Percentiles rank a stretch among this genome's conserved stretches.
Evolutionary conservation across 495 filamentous ascomycete genomes (phyloP).

Genomic region (Trichoderma gamsii): DNA sequence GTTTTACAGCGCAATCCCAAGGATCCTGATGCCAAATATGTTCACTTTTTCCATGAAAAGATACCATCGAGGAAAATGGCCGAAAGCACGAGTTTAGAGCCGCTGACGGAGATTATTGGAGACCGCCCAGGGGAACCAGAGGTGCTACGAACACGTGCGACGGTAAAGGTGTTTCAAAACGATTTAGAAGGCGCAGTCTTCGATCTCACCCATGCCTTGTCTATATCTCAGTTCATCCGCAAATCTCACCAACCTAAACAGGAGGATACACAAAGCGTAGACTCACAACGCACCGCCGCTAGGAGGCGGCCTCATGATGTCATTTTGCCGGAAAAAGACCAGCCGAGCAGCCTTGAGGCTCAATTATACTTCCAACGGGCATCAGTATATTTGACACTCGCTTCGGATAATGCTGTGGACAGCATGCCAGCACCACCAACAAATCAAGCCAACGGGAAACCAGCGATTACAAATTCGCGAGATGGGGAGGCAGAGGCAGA

Average conservation of each 20-base stretch:
- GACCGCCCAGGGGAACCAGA: slow-evolving; percentile 56
- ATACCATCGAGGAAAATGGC: slow-evolving; percentile 71
- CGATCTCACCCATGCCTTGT: slow-evolving; percentile 61
- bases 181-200: slow-evolving; percentile 59
- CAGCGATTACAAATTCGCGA: background rate
- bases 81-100: slow-evolving; percentile 59
- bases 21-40: slow-evolving; percentile 68
- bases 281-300: slow-evolving; percentile 25
- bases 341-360: slow-evolving; percentile 64
- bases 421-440: slow-evolving; percentile 32
- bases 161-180: slow-evolving; percentile 69
- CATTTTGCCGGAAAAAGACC: slow-evolving; percentile 59
- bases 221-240: slow-evolving; percentile 49
- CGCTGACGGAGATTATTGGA: slow-evolving; percentile 59
- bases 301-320: slow-evolving; percentile 45
- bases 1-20: slow-evolving; percentile 59
- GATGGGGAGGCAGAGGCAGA: background rate
- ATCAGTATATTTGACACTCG: slow-evolving; percentile 64
- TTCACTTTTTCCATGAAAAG: slow-evolving; percentile 85
- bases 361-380: slow-evolving; percentile 73
- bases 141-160: slow-evolving; percentile 62
- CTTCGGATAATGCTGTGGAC: slow-evolving; percentile 54
- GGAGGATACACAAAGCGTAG: slow-evolving; percentile 32
- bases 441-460: background rate
- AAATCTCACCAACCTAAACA: slow-evolving; percentile 36